Base-by-base conservation (phyloP, 257 asterid genomes). In the Scutellaria minor region DNA sequence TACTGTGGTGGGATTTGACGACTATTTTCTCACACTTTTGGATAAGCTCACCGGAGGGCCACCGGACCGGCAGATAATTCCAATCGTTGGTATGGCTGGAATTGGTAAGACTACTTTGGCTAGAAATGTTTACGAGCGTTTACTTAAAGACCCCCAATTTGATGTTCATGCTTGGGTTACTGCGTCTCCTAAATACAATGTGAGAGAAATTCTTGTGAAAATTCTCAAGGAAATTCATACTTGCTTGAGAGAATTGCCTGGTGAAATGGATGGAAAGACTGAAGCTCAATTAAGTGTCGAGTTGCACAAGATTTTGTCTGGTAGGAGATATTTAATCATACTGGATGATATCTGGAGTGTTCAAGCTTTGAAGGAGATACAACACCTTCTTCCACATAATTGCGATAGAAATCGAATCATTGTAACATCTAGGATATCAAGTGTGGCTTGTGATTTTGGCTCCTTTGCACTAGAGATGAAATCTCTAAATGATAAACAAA, bases 71-170 rank as follows among this genome's bases (percentile, higher is more conserved):
- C 39, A 24, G 10, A 18, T 41, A 5, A 35, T 70, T 14, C 5
- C 67, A 5, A 46, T 70, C 9, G 20, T 46, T 0, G 75, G 75
- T 6, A 70, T 70, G 73, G 73, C 48, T 3, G 73, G 73, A 0
- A 68, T 53, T 9, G 73, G 73, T 39, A 53, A 68, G 73, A 68
- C 73, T 5, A 68, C 73, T 7, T 53, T 68, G 0, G 73, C 73
- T 8, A 40, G 64, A 53, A 15, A 52, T 6, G 15, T 41, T 53
- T 68, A 37, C 22, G 54, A 42, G 6, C 13, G 6, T 45, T 47
- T 24, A 1, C 13, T 45, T 46, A 46, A 9, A 6, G 6, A 24
- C 14, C 44, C 6, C 10, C 2, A 10, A 9, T 6, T 65, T 15
- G 69, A 64, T 5, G 39, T 64, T 22, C 20, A 14, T 64, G 57